phyloP scores from a whole-genome alignment of 2,329 filamentous ascomycete species.

The Endocalyx cinctus region DNA sequence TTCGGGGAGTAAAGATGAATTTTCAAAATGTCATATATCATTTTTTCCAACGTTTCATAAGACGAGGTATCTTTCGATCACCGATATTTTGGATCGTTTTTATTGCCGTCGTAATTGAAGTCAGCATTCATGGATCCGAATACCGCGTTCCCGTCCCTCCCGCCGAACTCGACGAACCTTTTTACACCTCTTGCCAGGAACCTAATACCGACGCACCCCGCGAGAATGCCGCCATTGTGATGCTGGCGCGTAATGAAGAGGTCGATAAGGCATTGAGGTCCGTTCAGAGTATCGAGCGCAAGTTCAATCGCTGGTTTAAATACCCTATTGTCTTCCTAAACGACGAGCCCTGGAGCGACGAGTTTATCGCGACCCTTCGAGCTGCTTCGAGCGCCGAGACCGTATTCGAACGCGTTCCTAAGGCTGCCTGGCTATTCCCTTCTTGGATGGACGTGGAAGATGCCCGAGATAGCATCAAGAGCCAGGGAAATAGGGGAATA shows the following conservation, averaged over 20 bases:
- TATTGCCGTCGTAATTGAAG: slow-evolving; percentile 18
- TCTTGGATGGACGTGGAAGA: slow-evolving; percentile 26
- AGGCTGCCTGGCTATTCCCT: slow-evolving; percentile 37
- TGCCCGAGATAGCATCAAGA: slow-evolving; percentile 28
- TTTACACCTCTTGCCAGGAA: slow-evolving; percentile 21
- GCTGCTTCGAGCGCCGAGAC: slow-evolving; percentile 30
- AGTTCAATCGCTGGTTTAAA: slow-evolving; percentile 43
- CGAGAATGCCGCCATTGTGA: slow-evolving; percentile 41
- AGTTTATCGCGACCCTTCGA: slow-evolving; percentile 27
- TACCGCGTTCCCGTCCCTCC: slow-evolving; percentile 20
- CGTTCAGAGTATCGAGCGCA: slow-evolving; percentile 37
- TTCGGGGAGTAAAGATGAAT: too few relatives aligned
- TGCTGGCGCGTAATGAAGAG: slow-evolving; percentile 42
- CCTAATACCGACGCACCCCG: slow-evolving; percentile 23
- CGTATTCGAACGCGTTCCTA: slow-evolving; percentile 37
- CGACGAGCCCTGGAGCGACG: slow-evolving; percentile 36
- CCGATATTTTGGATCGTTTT: slow-evolving; percentile 21
- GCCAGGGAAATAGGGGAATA: slow-evolving; percentile 29
- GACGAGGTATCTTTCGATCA: slow-evolving; percentile 20
- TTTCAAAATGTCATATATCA: slow-evolving; percentile 18
- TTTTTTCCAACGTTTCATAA: slow-evolving; percentile 17
- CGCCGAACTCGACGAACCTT: slow-evolving; percentile 21
- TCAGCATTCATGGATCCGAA: slow-evolving; percentile 14
- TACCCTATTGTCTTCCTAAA: slow-evolving; percentile 45
- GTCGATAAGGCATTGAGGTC: slow-evolving; percentile 32